phyloP scores from a whole-genome alignment of 2,329 filamentous ascomycete species.

The Colletotrichum magnum region DNA sequence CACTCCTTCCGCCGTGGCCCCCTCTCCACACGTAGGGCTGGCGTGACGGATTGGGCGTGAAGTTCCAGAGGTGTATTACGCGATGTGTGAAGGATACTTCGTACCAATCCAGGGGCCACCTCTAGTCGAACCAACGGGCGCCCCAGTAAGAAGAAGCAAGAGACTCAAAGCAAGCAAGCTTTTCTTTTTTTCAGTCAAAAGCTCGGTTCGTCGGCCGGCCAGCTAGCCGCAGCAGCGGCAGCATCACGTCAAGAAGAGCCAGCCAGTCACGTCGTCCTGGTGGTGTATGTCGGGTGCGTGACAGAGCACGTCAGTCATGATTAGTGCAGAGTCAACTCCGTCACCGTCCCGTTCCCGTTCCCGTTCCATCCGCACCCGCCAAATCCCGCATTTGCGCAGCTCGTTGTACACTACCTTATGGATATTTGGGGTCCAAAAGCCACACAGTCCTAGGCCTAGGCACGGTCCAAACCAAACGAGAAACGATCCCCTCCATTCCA shows the following conservation, averaged over 20 bases:
- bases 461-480: too few species aligned
- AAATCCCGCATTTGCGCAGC: slow-evolving; percentile 12
- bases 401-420: neutral
- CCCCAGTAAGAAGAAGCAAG: slow-evolving; percentile 29
- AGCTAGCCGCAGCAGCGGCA: neutral
- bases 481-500: neutral
- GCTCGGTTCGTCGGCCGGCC: slow-evolving; percentile 10
- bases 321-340: slow-evolving; percentile 12
- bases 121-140: slow-evolving; percentile 1
- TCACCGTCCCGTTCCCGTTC: slow-evolving; percentile 19
- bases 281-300: neutral
- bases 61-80: neutral
- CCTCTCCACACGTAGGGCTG: slow-evolving; percentile 39
- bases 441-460: neutral
- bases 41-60: slow-evolving; percentile 6
- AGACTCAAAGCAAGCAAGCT: slow-evolving; percentile 38
- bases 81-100: neutral
- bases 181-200: slow-evolving; percentile 22
- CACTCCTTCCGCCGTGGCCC: slow-evolving; percentile 5
- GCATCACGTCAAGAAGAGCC: neutral
- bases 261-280: neutral
- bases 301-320: slow-evolving; percentile 2
- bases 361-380: slow-evolving; percentile 8
- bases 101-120: neutral
- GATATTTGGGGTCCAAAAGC: slow-evolving; percentile 6